Base-by-base conservation (phyloP, 2,329 filamentous ascomycete genomes). In the Rhynchosporium secalis region DNA sequence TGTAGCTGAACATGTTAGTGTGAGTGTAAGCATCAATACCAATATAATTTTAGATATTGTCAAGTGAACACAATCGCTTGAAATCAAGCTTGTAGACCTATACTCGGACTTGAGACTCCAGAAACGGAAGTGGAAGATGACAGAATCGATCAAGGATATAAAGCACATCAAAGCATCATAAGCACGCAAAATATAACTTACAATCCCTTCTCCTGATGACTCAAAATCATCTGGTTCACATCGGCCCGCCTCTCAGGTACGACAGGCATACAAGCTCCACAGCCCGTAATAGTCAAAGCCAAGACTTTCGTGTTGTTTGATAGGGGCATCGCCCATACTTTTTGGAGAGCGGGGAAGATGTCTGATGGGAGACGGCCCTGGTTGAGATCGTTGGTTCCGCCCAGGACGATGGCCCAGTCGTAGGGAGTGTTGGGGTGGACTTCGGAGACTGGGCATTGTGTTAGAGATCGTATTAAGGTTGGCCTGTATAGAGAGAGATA, bases 391-490 rank as follows among this genome's bases (percentile, higher is more conserved):
- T 89, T 89, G 55, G 86, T 88, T 2, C 86, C 86, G 8, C 84
- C 86, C 2, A 89, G 78, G 4, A 88, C 74, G 38, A 89, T 80
- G 13, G 83, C 80, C 84, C 85, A 89, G 76, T 88, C 83, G 26
- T 71, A 73, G 9, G 70, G 68, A 4, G 29, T 28, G 4, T 64
- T 10, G 13, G 61, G 56, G 29, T 66, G 49, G 26, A 49, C 38
- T 49, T 67, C 65, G 60, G 68, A 43, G 43, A 68, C 67, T 69
- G 38, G 20, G n/a, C 20, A 28, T 33, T 5, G 15, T 45, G 2
- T 20, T 20, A 20, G 20, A 20, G 20, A 20, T 20, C 20, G 20
- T 20, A 20, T 20, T 20, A 20, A 20, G 20, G 20, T 20, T 20
- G 20, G 20, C 20, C 20, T 20, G 20, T 20, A 20, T 20, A 20